phyloP scores from a whole-genome alignment of 352 stramenopile species.

The Lagenidium giganteum region DNA sequence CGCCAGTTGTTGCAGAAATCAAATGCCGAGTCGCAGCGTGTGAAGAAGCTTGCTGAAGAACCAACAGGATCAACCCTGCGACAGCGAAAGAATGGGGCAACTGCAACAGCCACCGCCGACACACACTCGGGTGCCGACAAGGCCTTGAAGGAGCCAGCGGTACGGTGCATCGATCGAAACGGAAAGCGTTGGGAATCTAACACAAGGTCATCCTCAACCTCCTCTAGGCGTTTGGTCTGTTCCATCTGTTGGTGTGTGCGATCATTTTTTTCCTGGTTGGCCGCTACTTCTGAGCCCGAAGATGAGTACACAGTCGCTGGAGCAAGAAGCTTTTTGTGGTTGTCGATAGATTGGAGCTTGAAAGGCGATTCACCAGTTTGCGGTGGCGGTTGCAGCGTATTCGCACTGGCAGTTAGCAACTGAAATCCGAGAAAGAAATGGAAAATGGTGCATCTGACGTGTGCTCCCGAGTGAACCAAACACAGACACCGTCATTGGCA shows the following conservation, averaged over 20 bases:
- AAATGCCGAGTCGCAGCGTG: conserved; percentile 50
- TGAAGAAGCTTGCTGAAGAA: conserved; percentile 60
- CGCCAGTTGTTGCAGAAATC: conserved; percentile 72
- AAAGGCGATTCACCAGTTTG: too few species aligned
- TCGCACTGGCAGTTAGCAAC: background rate
- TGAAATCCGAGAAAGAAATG: conserved; percentile 2
- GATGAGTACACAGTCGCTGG: conserved; percentile 7
- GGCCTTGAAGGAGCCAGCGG: conserved; percentile 45
- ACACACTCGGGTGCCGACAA: conserved; percentile 19
- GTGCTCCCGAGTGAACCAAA: too few species aligned
- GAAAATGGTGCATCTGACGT: too few species aligned
- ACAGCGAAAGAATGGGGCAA: conserved; percentile 55
- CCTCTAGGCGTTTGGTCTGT: conserved; percentile 76
- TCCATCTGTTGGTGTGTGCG: conserved; percentile 79
- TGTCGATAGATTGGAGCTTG: too few species aligned
- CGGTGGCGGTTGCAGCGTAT: too few species aligned
- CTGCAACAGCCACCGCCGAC: conserved; percentile 15
- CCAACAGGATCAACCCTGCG: conserved; percentile 44
- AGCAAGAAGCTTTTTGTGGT: too few species aligned
- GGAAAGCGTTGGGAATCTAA: too few species aligned
- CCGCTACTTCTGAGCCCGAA: conserved; percentile 59
- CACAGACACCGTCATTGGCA: too few species aligned
- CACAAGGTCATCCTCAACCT: too few species aligned
- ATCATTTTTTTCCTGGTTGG: conserved; percentile 90
- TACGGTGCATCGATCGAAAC: conserved; percentile 18